phyloP scores from a whole-genome alignment of 345 rosid species.

The Eucalyptus caleyi region DNA sequence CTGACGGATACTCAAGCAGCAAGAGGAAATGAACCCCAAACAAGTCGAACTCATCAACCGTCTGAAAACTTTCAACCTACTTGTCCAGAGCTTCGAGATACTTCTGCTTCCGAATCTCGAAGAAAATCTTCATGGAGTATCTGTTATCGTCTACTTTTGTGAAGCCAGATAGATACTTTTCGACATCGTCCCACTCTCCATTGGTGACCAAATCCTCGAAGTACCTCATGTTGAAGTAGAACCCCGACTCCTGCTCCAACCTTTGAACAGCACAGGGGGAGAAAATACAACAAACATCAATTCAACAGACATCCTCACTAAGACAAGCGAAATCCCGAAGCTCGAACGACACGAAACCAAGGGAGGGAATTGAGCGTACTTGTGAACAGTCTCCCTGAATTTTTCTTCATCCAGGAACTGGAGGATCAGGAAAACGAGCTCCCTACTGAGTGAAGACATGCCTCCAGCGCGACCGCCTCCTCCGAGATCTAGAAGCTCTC shows the following conservation, averaged over 20 bases:
- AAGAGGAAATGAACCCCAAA: neutral
- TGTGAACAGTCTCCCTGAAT: conserved; percentile 67
- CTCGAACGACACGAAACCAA: neutral
- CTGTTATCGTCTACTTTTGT: conserved; percentile 70
- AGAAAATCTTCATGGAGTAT: conserved; percentile 92
- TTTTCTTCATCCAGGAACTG: conserved; percentile 90
- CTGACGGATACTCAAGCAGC: neutral
- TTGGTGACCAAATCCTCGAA: conserved; percentile 85
- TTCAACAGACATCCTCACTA: neutral
- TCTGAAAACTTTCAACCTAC: conserved; percentile 16
- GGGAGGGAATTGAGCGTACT: conserved; percentile 8
- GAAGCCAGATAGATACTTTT: conserved; percentile 75
- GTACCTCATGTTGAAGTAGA: conserved; percentile 69
- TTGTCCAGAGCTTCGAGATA: conserved; percentile 85
- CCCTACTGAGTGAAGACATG: conserved; percentile 79
- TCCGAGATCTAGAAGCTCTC: neutral
- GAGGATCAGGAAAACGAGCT: conserved; percentile 81
- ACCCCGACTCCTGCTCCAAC: conserved; percentile 86
- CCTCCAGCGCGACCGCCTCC: neutral
- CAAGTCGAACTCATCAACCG: neutral
- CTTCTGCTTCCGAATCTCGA: conserved; percentile 88
- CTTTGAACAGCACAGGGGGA: conserved; percentile 14
- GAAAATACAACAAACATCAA: neutral
- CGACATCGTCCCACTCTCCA: conserved; percentile 92
- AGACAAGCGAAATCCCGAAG: neutral